Percentiles rank a stretch among this genome's conserved stretches.
These are phyloP conservation scores for Pythium phragmitis DNA, from an alignment of 352 stramenopile species.

Conservation along the genomic window DNA sequence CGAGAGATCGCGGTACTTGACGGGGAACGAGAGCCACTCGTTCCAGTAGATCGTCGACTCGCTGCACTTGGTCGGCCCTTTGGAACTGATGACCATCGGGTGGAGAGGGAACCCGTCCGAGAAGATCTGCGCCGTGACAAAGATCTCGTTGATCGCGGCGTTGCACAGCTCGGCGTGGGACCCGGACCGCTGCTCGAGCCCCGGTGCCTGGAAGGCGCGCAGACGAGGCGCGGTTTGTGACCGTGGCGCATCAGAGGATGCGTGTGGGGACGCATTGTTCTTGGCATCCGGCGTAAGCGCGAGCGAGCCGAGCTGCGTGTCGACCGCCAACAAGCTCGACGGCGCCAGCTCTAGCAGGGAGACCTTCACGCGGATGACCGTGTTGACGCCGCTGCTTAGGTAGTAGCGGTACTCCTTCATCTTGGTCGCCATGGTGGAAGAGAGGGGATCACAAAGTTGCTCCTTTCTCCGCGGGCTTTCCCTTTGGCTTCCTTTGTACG, in stretches of 20 bases:
- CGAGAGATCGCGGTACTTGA: conserved; percentile 85
- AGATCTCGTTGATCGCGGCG: conserved; percentile 82
- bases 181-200: conserved; percentile 56
- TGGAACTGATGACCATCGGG: conserved; percentile 84
- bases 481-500: background rate
- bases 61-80: conserved; percentile 81
- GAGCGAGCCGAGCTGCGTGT: conserved; percentile 14
- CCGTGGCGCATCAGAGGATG: background rate
- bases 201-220: conserved; percentile 33
- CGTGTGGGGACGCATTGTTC: background rate
- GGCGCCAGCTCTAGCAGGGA: conserved; percentile 74
- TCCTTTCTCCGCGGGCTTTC: background rate
- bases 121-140: conserved; percentile 88
- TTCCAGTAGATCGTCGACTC: conserved; percentile 88
- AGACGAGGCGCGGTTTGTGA: conserved; percentile 10
- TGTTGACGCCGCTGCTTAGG: conserved; percentile 82
- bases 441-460: background rate
- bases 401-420: conserved; percentile 91
- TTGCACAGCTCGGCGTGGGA: conserved; percentile 79
- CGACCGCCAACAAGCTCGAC: conserved; percentile 17
- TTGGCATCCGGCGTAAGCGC: conserved; percentile 24
- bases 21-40: conserved; percentile 85
- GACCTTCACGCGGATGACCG: conserved; percentile 78
- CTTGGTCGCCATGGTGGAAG: conserved; percentile 44
- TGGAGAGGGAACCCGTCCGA: conserved; percentile 81